Evolutionary conservation across 768 basidiomycete species (phyloP), one percentile per base, ranked within the genome.

Genomic region (Hericium rajendrae): DNA sequence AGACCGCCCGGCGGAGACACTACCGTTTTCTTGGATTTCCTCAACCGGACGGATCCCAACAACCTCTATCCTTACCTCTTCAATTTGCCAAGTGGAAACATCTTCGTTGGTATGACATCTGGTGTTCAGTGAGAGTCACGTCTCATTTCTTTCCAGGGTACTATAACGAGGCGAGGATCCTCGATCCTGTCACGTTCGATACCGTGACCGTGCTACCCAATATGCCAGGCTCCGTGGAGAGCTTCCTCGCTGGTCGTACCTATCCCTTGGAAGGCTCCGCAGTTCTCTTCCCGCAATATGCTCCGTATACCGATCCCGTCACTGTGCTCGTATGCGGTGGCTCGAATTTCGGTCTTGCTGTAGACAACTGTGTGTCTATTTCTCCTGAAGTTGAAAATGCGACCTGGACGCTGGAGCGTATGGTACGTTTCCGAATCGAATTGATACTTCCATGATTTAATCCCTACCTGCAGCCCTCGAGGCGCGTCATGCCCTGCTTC

Each of bases 31-130:
- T 75, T 90, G 54, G 83, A 85, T 58, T 90, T 81, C 73, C 72
- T 91, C 37, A 66, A 73, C 38, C 76, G 86, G 26, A 90, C 89
- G 4, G 84, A 91, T 64, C 89, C 89, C 0, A 82, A 87, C 65
- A 90, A 90, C 63, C 68, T 91, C 51, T 91, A 91, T 64, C 88
- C 89, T 0, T 91, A 87, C 74, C 70, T 91, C 38, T 68, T 84
- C 55, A 76, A 89, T 6, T 76, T 91, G 15, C 88, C 89, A 0
- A 83, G 83, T 48, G 80, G 80, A 2, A 76, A 77, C 38, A 71
- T 91, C 63, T 90, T 91, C 66, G 76, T 86, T 41, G 84, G 88
- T 86, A 52, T 38, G n/a, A 39, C 49, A 10, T 41, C 9, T 4
- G 4, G 12, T 2, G 10, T 1, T 26, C 26, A 43, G 4, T 13